These are phyloP conservation scores for Hypoxylon sp. DNA, from an alignment of 2,329 filamentous ascomycete species.

Conservation along the genomic window DNA sequence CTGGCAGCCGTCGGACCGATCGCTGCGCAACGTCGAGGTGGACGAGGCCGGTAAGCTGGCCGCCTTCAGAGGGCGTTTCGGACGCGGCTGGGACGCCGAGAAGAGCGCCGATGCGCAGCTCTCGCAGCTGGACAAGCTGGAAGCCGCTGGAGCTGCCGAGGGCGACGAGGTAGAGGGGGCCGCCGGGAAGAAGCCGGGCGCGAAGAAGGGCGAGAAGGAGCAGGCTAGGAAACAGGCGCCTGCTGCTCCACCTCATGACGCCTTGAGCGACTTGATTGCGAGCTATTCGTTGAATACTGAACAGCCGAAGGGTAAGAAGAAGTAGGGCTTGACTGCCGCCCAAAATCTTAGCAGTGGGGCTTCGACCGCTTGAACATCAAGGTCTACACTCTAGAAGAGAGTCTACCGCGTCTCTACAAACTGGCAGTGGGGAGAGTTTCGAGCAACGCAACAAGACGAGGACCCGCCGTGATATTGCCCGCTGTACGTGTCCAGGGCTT, in stretches of 20 bases:
- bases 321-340: neutral
- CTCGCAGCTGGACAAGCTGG: conserved; percentile 47
- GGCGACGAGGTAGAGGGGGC: conserved; percentile 42
- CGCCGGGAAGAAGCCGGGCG: conserved; percentile 48
- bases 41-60: conserved; percentile 93
- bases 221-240: conserved; percentile 32
- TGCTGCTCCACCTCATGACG: conserved; percentile 47
- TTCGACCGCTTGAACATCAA: neutral
- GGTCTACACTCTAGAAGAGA: neutral
- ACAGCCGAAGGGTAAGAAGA: conserved; percentile 41
- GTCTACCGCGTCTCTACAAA: neutral
- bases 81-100: conserved; percentile 79
- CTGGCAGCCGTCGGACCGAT: conserved; percentile 89
- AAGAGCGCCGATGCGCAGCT: conserved; percentile 50
- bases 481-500: conserved; percentile 8
- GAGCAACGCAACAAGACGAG: neutral
- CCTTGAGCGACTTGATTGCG: conserved; percentile 65
- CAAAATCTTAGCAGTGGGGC: neutral
- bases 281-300: conserved; percentile 59
- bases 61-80: conserved; percentile 87
- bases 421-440: neutral
- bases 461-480: neutral
- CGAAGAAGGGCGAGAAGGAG: conserved; percentile 35
- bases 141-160: conserved; percentile 5
- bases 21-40: conserved; percentile 88